A percentile compares a stretch with the other conserved stretches of the same genome.
Conservation (phyloP, 768 basidiomycete genomes). For the Ramaria sp. region DNA sequence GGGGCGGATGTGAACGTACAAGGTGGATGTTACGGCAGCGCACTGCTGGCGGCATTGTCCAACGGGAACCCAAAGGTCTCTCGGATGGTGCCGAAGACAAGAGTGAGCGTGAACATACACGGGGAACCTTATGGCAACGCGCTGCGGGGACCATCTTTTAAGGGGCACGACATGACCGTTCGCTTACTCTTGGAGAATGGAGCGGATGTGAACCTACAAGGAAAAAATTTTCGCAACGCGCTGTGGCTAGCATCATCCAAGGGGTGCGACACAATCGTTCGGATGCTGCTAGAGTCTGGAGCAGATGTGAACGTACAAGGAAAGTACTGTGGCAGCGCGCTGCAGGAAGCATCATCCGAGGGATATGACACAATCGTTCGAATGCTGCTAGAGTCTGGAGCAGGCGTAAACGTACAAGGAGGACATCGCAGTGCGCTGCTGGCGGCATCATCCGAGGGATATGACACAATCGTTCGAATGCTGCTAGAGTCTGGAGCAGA, state of each 20-base stretch:
- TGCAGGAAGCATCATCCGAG: not conserved
- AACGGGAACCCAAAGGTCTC: not conserved
- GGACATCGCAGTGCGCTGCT: slow-evolving; percentile 9
- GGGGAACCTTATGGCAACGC: not conserved
- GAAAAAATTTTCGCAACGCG: slow-evolving; percentile 6
- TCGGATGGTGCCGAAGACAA: slow-evolving; percentile 4
- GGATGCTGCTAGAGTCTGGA: slow-evolving; percentile 5
- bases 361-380: slow-evolving; percentile 4
- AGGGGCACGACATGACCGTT: not conserved
- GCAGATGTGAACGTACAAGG: slow-evolving; percentile 9
- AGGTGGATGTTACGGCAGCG: slow-evolving; percentile 1
- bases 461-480: not conserved
- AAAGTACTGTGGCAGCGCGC: not conserved
- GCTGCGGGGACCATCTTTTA: not conserved
- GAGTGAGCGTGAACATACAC: slow-evolving; percentile 8
- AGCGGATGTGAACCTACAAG: slow-evolving; percentile 8
- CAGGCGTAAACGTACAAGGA: slow-evolving; percentile 6
- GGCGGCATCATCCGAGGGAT: not conserved
- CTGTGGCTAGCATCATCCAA: not conserved
- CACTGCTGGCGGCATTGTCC: not conserved
- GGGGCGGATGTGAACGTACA: slow-evolving; percentile 10
- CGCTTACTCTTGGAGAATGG: slow-evolving; percentile 1
- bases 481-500: slow-evolving; percentile 10
- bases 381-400: slow-evolving; percentile 1
- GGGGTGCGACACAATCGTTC: not conserved